These are phyloP conservation scores for Termitomyces bulborhizus DNA, from an alignment of 768 basidiomycete genomes.

Conservation along the genomic window DNA sequence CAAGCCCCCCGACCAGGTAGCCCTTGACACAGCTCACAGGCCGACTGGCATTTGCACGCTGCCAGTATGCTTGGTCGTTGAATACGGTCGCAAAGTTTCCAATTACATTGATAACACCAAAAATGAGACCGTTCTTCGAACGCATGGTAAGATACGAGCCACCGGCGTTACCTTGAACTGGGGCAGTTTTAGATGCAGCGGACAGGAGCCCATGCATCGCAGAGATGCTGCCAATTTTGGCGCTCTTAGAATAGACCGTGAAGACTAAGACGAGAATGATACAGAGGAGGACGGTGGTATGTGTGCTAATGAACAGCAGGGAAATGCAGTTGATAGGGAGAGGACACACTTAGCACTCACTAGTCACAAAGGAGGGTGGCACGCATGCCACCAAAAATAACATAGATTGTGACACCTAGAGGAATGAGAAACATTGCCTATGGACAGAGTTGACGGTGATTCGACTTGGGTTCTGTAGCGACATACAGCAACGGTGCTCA, in stretches of 20 bases:
- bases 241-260: constrained; percentile 75
- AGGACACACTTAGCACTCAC: constrained; percentile 32
- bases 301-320: constrained; percentile 45
- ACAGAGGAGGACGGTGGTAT: constrained; percentile 79
- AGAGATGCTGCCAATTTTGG: constrained; percentile 71
- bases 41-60: constrained; percentile 82
- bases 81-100: constrained; percentile 69
- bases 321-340: no score
- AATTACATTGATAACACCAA: constrained; percentile 83
- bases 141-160: constrained; percentile 84
- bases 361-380: constrained; percentile 84
- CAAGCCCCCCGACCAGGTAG: constrained; percentile 82
- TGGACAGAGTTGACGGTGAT: background rate
- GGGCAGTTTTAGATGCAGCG: constrained; percentile 43
- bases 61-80: constrained; percentile 80
- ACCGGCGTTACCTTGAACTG: constrained; percentile 76
- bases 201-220: constrained; percentile 78
- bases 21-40: constrained; percentile 87
- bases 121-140: constrained; percentile 71
- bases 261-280: constrained; percentile 75
- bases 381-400: constrained; percentile 82
- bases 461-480: background rate
- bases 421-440: constrained; percentile 89
- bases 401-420: constrained; percentile 82
- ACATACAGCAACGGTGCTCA: constrained; percentile 72